phyloP scores from a whole-genome alignment of 2,329 filamentous ascomycete genomes.

The Aspergillus candidus region DNA sequence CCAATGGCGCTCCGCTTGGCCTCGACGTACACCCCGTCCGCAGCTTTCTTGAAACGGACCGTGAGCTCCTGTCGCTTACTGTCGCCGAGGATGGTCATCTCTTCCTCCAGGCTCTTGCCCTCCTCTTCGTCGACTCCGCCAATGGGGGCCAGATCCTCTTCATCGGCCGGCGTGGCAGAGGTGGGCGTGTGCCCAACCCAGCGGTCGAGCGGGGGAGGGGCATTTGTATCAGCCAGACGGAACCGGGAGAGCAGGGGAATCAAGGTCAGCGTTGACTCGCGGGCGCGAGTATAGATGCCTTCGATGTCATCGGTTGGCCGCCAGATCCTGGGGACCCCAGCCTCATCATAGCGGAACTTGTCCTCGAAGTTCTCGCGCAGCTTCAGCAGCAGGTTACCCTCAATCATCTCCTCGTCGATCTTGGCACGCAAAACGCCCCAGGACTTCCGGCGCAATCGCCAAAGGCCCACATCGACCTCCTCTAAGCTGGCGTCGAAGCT shows the following conservation, averaged over 20 bases:
- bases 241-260: conserved; percentile 87
- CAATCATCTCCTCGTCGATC: conserved; percentile 96
- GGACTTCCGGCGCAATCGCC: conserved; percentile 86
- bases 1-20: conserved; percentile 96
- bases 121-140: conserved; percentile 93
- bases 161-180: conserved; percentile 71
- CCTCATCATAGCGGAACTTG: conserved; percentile 96
- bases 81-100: conserved; percentile 91
- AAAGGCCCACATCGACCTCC: conserved; percentile 86
- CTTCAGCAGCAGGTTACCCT: conserved; percentile 92
- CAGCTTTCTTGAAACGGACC: conserved; percentile 95
- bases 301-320: conserved; percentile 95
- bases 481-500: conserved; percentile 89
- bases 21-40: conserved; percentile 95
- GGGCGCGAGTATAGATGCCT: conserved; percentile 83
- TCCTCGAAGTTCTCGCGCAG: conserved; percentile 98
- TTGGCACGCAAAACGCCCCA: conserved; percentile 86
- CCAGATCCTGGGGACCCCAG: conserved; percentile 93
- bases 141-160: conserved; percentile 82
- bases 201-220: conserved; percentile 70
- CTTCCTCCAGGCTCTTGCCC: conserved; percentile 88
- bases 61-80: conserved; percentile 85
- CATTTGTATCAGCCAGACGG: conserved; percentile 65
- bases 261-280: conserved; percentile 84
- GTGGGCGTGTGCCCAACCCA: conserved; percentile 77